Percentiles rank a stretch among this genome's conserved stretches.
These are phyloP conservation scores for Camelina sativa DNA, from an alignment of 345 rosid species.

Conservation along the genomic window DNA sequence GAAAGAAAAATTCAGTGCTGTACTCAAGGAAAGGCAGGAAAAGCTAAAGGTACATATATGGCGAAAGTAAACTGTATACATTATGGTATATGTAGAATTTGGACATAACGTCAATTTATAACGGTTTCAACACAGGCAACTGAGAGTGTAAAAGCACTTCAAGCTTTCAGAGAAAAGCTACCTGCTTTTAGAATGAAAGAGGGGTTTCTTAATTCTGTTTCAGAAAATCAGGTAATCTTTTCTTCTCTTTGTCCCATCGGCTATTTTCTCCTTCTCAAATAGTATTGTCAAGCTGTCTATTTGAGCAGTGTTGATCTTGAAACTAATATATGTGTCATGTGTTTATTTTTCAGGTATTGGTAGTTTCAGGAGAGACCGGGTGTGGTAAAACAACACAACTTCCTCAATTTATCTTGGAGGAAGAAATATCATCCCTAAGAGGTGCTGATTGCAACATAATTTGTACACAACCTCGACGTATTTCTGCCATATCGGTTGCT, in stretches of 20 bases:
- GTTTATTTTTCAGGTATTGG: constrained; percentile 62
- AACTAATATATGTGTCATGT: constrained; percentile 14
- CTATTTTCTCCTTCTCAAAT: constrained; percentile 9
- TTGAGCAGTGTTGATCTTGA: constrained; percentile 28
- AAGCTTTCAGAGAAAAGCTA: constrained; percentile 78
- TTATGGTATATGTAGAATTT: not conserved
- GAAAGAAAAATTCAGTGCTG: constrained; percentile 64
- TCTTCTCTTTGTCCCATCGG: not conserved
- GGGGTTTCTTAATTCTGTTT: constrained; percentile 77
- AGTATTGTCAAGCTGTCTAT: not conserved
- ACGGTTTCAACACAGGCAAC: constrained; percentile 55
- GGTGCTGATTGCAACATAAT: constrained; percentile 89
- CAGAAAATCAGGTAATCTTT: constrained; percentile 71
- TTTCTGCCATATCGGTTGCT: constrained; percentile 96
- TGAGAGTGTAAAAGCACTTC: constrained; percentile 60
- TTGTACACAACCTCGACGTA: constrained; percentile 96
- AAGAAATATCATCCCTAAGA: constrained; percentile 72
- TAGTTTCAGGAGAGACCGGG: constrained; percentile 96
- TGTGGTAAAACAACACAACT: constrained; percentile 99
- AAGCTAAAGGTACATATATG: constrained; percentile 57
- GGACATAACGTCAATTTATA: constrained; percentile 10
- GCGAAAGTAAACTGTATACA: constrained; percentile 2
- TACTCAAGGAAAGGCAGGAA: constrained; percentile 81
- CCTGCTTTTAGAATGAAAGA: constrained; percentile 86
- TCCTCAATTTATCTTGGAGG: constrained; percentile 91